Evolutionary conservation across 257 asterid species (phyloP).

Genomic region (Solanum bukasovii): DNA sequence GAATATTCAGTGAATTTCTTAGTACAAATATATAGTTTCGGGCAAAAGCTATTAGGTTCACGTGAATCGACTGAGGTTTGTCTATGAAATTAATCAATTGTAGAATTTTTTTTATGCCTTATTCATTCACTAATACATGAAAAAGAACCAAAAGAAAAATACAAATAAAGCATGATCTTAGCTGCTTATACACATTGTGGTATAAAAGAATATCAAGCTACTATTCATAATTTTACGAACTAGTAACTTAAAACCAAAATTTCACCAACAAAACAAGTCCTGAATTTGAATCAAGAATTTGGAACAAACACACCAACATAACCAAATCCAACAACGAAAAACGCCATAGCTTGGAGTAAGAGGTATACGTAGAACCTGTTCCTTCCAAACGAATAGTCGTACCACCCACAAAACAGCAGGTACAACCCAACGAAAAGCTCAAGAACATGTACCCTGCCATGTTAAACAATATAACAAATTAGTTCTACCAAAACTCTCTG

Average conservation of each 20-base stretch:
- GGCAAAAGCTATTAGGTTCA: no score
- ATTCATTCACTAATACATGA: no score
- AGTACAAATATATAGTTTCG: background rate
- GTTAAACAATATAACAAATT: background rate
- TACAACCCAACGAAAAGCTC: conserved; percentile 20
- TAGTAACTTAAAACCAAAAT: background rate
- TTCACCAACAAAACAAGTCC: background rate
- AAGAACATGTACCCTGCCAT: conserved; percentile 14
- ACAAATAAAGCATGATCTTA: background rate
- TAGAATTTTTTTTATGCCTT: no score
- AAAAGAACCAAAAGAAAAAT: background rate
- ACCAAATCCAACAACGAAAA: conserved; percentile 25
- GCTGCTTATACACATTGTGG: background rate
- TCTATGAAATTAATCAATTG: background rate
- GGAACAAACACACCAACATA: conserved; percentile 24
- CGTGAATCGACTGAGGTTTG: background rate
- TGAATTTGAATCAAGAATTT: background rate
- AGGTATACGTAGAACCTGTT: conserved; percentile 18
- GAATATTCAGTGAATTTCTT: background rate
- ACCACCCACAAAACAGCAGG: conserved; percentile 23
- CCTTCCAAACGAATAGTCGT: conserved; percentile 15
- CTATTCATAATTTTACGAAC: background rate
- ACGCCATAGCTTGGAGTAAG: conserved; percentile 21
- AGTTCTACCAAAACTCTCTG: background rate
- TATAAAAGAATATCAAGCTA: background rate